Percentiles rank a stretch among this genome's conserved stretches.
Evolutionary conservation across 176 grass and related monocot genomes (phyloP).

Genomic region (Oryza meyeriana): DNA sequence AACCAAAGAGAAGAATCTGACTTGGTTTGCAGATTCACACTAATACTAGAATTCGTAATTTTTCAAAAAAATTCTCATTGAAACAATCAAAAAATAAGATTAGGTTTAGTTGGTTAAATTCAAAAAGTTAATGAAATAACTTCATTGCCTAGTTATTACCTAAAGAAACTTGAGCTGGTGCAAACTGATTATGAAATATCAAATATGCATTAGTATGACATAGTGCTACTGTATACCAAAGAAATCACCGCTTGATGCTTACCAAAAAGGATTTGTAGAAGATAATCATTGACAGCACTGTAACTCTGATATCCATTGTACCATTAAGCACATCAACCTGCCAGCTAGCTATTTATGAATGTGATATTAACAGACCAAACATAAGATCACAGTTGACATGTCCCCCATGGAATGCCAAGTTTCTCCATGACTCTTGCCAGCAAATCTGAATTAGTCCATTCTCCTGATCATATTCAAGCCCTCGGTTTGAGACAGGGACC

Average conservation of each 20-base stretch:
- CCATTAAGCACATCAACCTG: not conserved
- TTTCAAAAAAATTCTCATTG: no score
- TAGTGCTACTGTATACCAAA: not conserved
- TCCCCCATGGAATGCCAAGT: not conserved
- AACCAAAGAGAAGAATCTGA: not conserved
- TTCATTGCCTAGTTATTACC: no score
- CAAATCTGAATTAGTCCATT: not conserved
- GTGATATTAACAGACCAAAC: not conserved
- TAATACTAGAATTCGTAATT: no score
- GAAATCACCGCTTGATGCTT: not conserved
- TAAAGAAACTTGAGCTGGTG: not conserved
- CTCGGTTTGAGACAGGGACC: constrained; percentile 18
- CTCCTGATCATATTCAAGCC: not conserved
- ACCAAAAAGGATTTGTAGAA: not conserved
- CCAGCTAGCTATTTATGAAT: not conserved
- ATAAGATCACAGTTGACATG: constrained; percentile 9
- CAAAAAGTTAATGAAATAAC: no score
- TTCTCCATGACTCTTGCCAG: not conserved
- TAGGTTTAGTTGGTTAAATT: no score
- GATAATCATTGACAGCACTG: not conserved
- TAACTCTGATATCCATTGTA: not conserved
- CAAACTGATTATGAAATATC: not conserved
- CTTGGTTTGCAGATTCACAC: not conserved
- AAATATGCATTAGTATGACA: not conserved
- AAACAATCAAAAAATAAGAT: no score